These are phyloP conservation scores for Penicillium arizonense DNA, from an alignment of 495 filamentous ascomycete species.

Conservation along the genomic window DNA sequence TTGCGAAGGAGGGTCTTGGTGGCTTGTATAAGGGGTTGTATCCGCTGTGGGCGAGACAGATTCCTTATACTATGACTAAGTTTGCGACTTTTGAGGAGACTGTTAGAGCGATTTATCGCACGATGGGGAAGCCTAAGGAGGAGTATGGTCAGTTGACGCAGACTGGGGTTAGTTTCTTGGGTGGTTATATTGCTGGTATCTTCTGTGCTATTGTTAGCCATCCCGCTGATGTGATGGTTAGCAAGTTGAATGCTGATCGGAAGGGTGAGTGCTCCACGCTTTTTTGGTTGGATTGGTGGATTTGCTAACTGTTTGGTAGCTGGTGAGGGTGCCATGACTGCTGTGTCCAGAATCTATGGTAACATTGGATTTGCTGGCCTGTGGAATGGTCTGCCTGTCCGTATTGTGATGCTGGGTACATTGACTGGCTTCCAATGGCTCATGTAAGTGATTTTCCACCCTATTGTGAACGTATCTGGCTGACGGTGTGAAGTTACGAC, in stretches of 20 bases:
- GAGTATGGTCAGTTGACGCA: constrained; percentile 60
- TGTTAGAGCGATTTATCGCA: constrained; percentile 60
- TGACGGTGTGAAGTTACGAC: constrained; percentile 51
- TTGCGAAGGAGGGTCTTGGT: constrained; percentile 55
- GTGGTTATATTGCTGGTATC: constrained; percentile 71
- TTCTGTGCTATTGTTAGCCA: constrained; percentile 65
- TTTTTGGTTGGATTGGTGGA: not conserved
- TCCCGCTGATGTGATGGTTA: constrained; percentile 72
- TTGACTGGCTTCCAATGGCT: constrained; percentile 75
- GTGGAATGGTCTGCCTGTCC: constrained; percentile 67
- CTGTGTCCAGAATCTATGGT: constrained; percentile 65
- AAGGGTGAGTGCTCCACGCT: constrained; percentile 43
- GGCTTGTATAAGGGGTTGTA: constrained; percentile 69
- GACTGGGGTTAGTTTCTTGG: constrained; percentile 67
- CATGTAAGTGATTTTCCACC: constrained; percentile 43
- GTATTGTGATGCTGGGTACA: constrained; percentile 65
- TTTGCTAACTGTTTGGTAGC: constrained; percentile 34
- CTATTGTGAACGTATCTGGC: constrained; percentile 9
- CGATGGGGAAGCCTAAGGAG: constrained; percentile 64
- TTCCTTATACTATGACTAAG: constrained; percentile 76
- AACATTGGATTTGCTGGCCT: constrained; percentile 69
- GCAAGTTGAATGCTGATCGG: constrained; percentile 65
- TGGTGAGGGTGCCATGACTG: constrained; percentile 60
- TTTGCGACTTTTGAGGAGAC: constrained; percentile 74
- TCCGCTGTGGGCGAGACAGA: constrained; percentile 70